Evolutionary conservation across 192 early-diverging fungal genomes (phyloP), one percentile per base, ranked within the genome.

Genomic region (Mortierella claussenii): DNA sequence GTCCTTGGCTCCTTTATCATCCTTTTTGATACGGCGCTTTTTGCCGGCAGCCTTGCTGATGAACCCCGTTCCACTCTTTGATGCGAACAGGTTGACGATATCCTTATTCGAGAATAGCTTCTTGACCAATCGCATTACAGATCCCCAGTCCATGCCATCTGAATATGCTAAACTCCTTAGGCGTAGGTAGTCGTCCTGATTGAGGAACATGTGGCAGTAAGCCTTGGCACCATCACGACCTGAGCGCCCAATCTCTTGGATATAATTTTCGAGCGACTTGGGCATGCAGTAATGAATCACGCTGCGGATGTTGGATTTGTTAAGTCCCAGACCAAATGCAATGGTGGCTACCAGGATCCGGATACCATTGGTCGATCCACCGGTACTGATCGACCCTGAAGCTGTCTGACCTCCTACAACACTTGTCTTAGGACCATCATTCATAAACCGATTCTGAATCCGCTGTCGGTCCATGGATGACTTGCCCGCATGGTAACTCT

Each of bases 401-500:
- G 26, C 61, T 50, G 31, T 27, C 45, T 43, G 46, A 4, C 30
- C 40, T 7, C 34, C 18, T n/a, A 28, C 4, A 37, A 17, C 17
- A 32, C 17, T 48, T 58, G n/a, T 51, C 18, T 66, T 52, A 24
- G 80, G 81, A 33, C 52, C 36, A 3, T 54, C 43, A 31, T 62
- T 37, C 87, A 92, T 87, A 69, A 94, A 95, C 12, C 84, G 81
- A 0, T 75, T 43, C 81, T 95, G 94, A 1, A 92, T 82, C 13
- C 82, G 55, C 7, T 85, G 65, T 11, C 93, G 86, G 36, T 91
- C 88, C 2, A 76, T 57, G 1, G 82, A 55, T 0, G 87, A 69
- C 68, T 90, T 90, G 21, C 89, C 90, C 1, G 92, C 90, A 73
- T 96, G 94, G 49, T 96, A 96, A 54, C 84, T 80, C 48, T 92